phyloP scores from a whole-genome alignment of 768 basidiomycete species.

The Lenzites betulinus region DNA sequence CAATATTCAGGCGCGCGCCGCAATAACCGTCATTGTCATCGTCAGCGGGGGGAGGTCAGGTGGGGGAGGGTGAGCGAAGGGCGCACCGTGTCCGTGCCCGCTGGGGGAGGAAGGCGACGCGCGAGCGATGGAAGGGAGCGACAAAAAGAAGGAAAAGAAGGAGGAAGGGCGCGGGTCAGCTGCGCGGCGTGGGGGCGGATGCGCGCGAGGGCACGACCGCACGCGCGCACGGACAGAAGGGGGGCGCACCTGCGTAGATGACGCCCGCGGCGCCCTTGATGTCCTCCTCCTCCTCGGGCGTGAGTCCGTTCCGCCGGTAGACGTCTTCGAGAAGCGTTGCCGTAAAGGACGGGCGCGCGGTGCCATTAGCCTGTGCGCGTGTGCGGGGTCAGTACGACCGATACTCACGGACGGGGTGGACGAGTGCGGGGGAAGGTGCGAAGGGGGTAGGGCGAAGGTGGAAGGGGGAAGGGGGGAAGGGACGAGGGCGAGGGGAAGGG shows the following conservation, averaged over 20 bases:
- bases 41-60: neutral
- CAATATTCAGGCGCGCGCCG: no score
- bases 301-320: conserved; percentile 7
- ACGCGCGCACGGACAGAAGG: no score
- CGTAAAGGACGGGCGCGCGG: conserved; percentile 24
- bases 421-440: neutral
- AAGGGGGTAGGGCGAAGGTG: no score
- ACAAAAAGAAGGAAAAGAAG: no score
- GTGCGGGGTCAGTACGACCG: neutral
- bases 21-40: no score
- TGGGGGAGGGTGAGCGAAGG: neutral
- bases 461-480: no score
- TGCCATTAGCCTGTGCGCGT: conserved; percentile 20
- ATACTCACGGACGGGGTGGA: neutral
- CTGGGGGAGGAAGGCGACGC: no score
- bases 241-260: conserved; percentile 26
- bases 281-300: conserved; percentile 24
- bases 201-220: no score
- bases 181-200: neutral
- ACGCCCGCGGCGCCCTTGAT: conserved; percentile 25
- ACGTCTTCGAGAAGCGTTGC: conserved; percentile 21
- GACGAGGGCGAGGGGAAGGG: no score
- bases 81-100: conserved; percentile 28
- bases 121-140: no score
- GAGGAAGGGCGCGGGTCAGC: neutral